Base-by-base conservation (phyloP, 805 yeast species). In the Wickerhamiella kazuoi region DNA sequence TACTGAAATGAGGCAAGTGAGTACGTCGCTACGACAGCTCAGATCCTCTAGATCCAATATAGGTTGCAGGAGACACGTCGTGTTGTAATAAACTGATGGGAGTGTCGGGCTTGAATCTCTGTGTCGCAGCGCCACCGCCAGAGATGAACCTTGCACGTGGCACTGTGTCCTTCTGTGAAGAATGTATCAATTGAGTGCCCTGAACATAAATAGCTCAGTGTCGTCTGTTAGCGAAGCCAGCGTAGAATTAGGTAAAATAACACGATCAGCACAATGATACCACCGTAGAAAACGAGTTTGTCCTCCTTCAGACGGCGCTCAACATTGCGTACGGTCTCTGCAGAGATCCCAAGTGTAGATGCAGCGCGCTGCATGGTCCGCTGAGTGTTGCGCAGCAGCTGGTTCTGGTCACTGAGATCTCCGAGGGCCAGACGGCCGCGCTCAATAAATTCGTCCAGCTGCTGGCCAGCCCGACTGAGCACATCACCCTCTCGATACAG, bases 361-460 rank as follows among this genome's bases (percentile, higher is more conserved):
- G 90, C 72, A 20, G 80, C 70, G 38, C 73, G 68, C 35, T 75
- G 71, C 62, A 90, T 66, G 46, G 67, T 71, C 33, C 65, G 59
- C 46, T 78, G 82, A 23, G 87, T 66, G 42, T 64, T 64, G 41
- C 68, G 62, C 41, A 87, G 65, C 21, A 76, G 67, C 50, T 76
- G 78, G 56, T 82, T 81, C 54, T 90, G 96, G 35, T 78, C 84
- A 16, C 79, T 78, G 18, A 90, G 64, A 53, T 86, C 94, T 37
- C 80, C 93, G 46, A 83, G 71, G 2, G 94, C 82, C 36, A 70
- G 69, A 44, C 79, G 72, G 2, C 96, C 97, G 77, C 82, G 79
- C 51, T 81, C 96, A 33, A 90, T 57, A 32, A 90, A 82, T 46
- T 81, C 83, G 54, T 90, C 98, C 44, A 90, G 62, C 54, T 82